These are phyloP conservation scores for Pythium pyrilobum DNA, from an alignment of 352 stramenopile genomes.

Conservation along the genomic window DNA sequence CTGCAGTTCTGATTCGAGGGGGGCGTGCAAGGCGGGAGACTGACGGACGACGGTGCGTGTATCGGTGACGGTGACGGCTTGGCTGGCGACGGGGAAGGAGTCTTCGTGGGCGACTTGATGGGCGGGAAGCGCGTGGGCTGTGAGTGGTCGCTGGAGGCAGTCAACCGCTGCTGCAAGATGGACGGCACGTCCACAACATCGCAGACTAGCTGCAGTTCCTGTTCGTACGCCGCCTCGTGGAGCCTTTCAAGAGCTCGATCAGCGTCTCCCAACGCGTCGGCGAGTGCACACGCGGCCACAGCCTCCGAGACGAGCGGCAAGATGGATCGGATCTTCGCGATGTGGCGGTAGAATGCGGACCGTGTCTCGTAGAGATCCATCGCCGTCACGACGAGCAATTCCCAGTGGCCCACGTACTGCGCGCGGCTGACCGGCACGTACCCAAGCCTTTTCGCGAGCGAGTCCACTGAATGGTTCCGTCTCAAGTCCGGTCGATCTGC, in stretches of 20 bases:
- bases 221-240: constrained; percentile 44
- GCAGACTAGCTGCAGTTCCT: constrained; percentile 55
- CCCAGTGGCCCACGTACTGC: constrained; percentile 56
- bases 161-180: constrained; percentile 23
- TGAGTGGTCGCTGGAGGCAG: not conserved
- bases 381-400: constrained; percentile 36
- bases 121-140: constrained; percentile 10
- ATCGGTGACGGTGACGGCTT: not conserved
- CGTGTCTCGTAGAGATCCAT: constrained; percentile 48
- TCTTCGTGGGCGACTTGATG: constrained; percentile 11
- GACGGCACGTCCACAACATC: constrained; percentile 39
- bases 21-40: constrained; percentile 6
- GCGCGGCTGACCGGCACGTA: constrained; percentile 41
- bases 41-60: not conserved
- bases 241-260: constrained; percentile 47
- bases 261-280: constrained; percentile 45
- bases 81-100: not conserved
- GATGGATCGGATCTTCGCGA: constrained; percentile 35
- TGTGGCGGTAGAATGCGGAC: constrained; percentile 27
- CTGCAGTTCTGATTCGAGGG: constrained; percentile 1
- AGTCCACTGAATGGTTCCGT: constrained; percentile 61
- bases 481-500: constrained; percentile 40
- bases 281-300: constrained; percentile 51
- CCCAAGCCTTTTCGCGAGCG: constrained; percentile 47
- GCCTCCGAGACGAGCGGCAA: constrained; percentile 41